Base-by-base conservation (phyloP, 2,329 filamentous ascomycete genomes). In the Mycosphaerella sp. region DNA sequence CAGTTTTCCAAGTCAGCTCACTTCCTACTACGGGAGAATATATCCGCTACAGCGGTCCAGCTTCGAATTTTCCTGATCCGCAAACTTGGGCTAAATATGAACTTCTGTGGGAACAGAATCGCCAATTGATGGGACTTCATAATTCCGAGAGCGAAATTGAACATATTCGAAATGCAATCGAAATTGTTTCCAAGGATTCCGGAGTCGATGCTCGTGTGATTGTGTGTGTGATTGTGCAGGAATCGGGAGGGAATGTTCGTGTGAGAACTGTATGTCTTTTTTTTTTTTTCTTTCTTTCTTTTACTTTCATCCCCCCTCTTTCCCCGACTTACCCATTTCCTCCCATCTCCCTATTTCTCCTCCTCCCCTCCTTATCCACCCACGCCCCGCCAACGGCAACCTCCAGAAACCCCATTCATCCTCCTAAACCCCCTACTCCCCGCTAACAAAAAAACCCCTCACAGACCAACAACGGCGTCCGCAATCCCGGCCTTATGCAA, bases 401-500 rank as follows among this genome's bases (percentile, higher is more conserved):
- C 14, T 17, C 14, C 14, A 17, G 14, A 17, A 17, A 17, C 14
- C 14, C 14, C 14, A 17, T 17, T 17, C 14, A 17, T 32, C 38
- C 26, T 23, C 21, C 6, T 11, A 21, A 40, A 42, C 23, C 10
- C 6, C 21, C 7, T 11, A 3, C 12, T 17, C 2, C 6, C 12
- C n/a, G 14, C 10, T 6, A 5, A 43, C 2, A 12, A 9, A 11
- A 41, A 9, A 14, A n/a, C n/a, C 21, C 11, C 3, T 73, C 6
- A 14, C 6, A 51, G 51, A 73, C 72, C 0, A 67, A 70, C 57
- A 60, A 62, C 50, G 69, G 69, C 48, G 67, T 72, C 56, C 59
- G 61, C 44, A 78, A 77, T 60, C 74, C 75, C 2, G 75, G 75
- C 7, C 62, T 78, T 38, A 74, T 78, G 71, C 75, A 78, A 62